A percentile compares a stretch with the other conserved stretches of the same genome.
phyloP scores from a whole-genome alignment of 129 eudicot genomes.

The Lactuca saligna region DNA sequence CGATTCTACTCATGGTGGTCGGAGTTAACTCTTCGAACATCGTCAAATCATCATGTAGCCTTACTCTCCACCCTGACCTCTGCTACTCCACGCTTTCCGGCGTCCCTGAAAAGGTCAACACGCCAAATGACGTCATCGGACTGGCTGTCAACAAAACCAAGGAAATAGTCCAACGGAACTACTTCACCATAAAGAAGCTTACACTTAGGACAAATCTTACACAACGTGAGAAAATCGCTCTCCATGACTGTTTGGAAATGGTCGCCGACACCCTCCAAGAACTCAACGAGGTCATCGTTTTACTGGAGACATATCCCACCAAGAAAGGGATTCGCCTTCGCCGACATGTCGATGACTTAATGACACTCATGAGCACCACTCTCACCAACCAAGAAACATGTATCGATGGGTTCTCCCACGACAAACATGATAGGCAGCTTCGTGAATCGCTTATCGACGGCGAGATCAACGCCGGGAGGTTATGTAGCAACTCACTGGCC shows the following conservation, averaged over 20 bases:
- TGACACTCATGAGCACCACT: constrained; percentile 63
- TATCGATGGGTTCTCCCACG: constrained; percentile 82
- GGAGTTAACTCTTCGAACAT: constrained; percentile 15
- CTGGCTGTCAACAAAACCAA: constrained; percentile 48
- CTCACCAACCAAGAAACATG: constrained; percentile 80
- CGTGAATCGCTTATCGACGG: constrained; percentile 38
- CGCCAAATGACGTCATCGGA: constrained; percentile 48
- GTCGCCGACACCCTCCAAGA: constrained; percentile 71
- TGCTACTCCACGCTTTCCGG: constrained; percentile 57
- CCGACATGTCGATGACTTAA: constrained; percentile 53
- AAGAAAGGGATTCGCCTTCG: constrained; percentile 39
- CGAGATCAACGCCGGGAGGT: constrained; percentile 46
- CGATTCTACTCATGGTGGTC: constrained; percentile 25
- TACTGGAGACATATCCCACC: constrained; percentile 42
- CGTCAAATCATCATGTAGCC: constrained; percentile 53
- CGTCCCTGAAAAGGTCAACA: constrained; percentile 34
- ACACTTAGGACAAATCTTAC: constrained; percentile 32
- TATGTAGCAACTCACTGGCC: constrained; percentile 83
- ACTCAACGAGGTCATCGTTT: constrained; percentile 36
- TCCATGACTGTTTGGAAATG: constrained; percentile 69
- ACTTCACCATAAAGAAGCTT: constrained; percentile 47
- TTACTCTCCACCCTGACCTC: constrained; percentile 62
- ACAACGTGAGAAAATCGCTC: constrained; percentile 59
- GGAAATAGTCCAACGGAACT: constrained; percentile 44
- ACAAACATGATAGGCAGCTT: constrained; percentile 39